A percentile compares a stretch with the other conserved stretches of the same genome.
These are phyloP conservation scores for Atkinsonella hypoxylon DNA, from an alignment of 2,329 filamentous ascomycete species.

Conservation along the genomic window DNA sequence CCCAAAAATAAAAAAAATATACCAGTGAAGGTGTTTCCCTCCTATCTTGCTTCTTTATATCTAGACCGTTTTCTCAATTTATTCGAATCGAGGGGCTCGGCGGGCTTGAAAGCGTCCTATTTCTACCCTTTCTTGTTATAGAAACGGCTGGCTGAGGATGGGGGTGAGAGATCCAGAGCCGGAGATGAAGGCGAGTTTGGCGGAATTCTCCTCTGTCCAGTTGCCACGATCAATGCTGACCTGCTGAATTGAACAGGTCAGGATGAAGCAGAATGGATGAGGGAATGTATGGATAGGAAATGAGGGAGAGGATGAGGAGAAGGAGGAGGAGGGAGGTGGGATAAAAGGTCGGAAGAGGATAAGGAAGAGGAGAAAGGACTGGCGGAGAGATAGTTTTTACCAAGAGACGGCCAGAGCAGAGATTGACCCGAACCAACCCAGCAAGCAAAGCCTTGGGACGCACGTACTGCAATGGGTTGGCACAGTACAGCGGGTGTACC, in stretches of 20 bases:
- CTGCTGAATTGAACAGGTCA: constrained; percentile 24
- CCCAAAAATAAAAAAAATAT: constrained; percentile 21
- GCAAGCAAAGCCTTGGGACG: neutral
- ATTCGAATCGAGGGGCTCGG: constrained; percentile 4
- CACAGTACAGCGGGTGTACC: neutral
- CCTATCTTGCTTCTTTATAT: constrained; percentile 11
- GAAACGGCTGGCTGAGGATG: constrained; percentile 12
- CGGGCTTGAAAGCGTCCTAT: constrained; percentile 16
- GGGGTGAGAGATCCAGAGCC: constrained; percentile 1
- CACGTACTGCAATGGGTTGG: neutral
- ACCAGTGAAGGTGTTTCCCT: constrained; percentile 27
- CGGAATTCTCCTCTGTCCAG: constrained; percentile 24
- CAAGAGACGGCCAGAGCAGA: constrained; percentile 10
- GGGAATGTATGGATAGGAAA: constrained; percentile 41
- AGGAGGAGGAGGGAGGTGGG: constrained; percentile 22
- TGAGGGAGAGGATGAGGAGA: constrained; percentile 27
- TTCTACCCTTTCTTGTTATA: constrained; percentile 15
- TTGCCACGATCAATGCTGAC: constrained; percentile 19
- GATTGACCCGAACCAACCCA: constrained; percentile 3
- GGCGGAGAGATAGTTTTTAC: constrained; percentile 35
- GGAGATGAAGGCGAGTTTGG: constrained; percentile 13
- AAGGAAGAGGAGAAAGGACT: constrained; percentile 43
- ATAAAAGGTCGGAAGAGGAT: constrained; percentile 40
- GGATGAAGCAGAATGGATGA: constrained; percentile 38
- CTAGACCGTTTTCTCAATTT: constrained; percentile 10